These are phyloP conservation scores for Niveomyces coronatus DNA, from an alignment of 2,329 filamentous ascomycete species.

Conservation along the genomic window DNA sequence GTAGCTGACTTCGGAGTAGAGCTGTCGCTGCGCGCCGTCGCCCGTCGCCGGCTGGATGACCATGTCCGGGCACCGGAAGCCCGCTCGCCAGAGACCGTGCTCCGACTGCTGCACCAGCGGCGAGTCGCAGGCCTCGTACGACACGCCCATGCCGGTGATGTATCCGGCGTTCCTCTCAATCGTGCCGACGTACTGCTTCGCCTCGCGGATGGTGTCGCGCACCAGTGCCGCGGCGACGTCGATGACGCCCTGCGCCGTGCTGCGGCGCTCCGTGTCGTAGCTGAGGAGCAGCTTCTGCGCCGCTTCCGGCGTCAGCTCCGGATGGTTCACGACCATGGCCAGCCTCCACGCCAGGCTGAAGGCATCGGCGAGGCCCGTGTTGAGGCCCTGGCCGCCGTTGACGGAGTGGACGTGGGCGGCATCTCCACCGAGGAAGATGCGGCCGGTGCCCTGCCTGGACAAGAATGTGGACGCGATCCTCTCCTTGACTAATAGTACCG, in stretches of 20 bases:
- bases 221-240: slow-evolving; percentile 36
- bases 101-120: slow-evolving; percentile 23
- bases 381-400: slow-evolving; percentile 47
- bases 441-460: slow-evolving; percentile 28
- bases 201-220: slow-evolving; percentile 31
- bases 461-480: slow-evolving; percentile 29
- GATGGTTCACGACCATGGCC: slow-evolving; percentile 17
- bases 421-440: slow-evolving; percentile 44
- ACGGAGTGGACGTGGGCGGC: slow-evolving; percentile 47
- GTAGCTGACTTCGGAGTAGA: slow-evolving; percentile 24
- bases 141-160: slow-evolving; percentile 37
- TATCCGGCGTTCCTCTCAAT: slow-evolving; percentile 38
- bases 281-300: slow-evolving; percentile 25
- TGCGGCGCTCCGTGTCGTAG: slow-evolving; percentile 34
- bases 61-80: slow-evolving; percentile 28
- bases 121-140: slow-evolving; percentile 26
- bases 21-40: slow-evolving; percentile 13
- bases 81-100: slow-evolving; percentile 27
- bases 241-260: slow-evolving; percentile 34
- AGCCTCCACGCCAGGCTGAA: slow-evolving; percentile 46
- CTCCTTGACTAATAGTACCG: slow-evolving; percentile 26
- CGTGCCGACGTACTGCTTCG: slow-evolving; percentile 35
- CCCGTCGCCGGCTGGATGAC: slow-evolving; percentile 14
- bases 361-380: slow-evolving; percentile 47
- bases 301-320: slow-evolving; percentile 14